Conservation (phyloP, 805 yeast species). For the Vanderwaltozyma yarrowii region DNA sequence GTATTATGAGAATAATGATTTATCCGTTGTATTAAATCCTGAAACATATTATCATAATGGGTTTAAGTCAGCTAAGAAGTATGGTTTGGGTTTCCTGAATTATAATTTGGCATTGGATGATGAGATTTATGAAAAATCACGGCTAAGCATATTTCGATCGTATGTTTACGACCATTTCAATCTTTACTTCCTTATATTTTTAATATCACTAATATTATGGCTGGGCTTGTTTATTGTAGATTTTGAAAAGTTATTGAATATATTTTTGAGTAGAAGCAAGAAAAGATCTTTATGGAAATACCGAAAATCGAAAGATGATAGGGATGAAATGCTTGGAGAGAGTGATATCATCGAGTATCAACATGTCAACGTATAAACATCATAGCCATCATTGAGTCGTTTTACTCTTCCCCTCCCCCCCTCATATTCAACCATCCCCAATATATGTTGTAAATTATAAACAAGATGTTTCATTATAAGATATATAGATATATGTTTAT, state of each 20-base stretch:
- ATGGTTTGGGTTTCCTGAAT: constrained; percentile 29
- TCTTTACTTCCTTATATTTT: constrained; percentile 12
- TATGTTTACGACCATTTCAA: constrained; percentile 19
- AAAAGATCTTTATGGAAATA: constrained; percentile 1
- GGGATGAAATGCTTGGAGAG: constrained; percentile 2
- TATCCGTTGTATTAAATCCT: constrained; percentile 20
- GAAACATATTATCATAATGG: constrained; percentile 23
- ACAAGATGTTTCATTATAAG: no score
- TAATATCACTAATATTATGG: constrained; percentile 13
- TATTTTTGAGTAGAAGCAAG: background rate
- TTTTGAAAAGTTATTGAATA: background rate
- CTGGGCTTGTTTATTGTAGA: background rate
- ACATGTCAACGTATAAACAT: constrained; percentile 11
- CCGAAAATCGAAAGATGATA: background rate
- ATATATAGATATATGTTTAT: no score
- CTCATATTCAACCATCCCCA: no score
- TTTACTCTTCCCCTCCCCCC: no score
- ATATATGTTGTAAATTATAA: no score
- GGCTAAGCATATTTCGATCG: constrained; percentile 11
- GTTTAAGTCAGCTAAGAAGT: constrained; percentile 19
- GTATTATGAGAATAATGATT: constrained; percentile 25
- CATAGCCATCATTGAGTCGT: background rate
- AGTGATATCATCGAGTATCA: constrained; percentile 15
- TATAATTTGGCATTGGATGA: constrained; percentile 17
- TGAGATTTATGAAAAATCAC: constrained; percentile 17